Percentiles rank a stretch among this genome's conserved stretches.
Conservation (phyloP, 192 early-diverging fungal species). For the Umbelopsis vinacea region DNA sequence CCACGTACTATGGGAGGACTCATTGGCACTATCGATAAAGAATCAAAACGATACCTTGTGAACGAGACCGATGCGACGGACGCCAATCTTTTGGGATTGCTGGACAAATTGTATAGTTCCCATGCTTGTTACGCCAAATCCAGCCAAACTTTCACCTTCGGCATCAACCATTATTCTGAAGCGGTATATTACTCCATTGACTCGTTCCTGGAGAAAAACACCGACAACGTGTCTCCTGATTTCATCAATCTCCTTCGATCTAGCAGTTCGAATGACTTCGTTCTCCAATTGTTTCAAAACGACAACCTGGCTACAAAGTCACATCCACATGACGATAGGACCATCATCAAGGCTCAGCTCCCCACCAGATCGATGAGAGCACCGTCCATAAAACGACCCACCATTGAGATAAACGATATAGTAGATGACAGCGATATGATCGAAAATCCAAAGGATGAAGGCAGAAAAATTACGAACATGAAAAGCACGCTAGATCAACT, state of each 20-base stretch:
- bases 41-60: conserved; percentile 43
- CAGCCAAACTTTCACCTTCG: conserved; percentile 52
- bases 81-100: conserved; percentile 38
- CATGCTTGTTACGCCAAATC: conserved; percentile 26
- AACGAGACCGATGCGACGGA: conserved; percentile 51
- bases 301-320: conserved; percentile 68
- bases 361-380: conserved; percentile 73
- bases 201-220: conserved; percentile 67
- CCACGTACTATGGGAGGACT: conserved; percentile 36
- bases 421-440: conserved; percentile 9
- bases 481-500: conserved; percentile 41
- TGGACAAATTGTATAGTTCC: conserved; percentile 25
- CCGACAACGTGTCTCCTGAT: conserved; percentile 61
- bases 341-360: conserved; percentile 76
- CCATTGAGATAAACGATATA: conserved; percentile 50
- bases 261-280: conserved; percentile 62
- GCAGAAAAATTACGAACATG: background rate
- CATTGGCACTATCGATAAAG: conserved; percentile 47
- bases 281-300: conserved; percentile 69
- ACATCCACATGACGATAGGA: conserved; percentile 72
- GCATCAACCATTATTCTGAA: conserved; percentile 64
- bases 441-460: background rate
- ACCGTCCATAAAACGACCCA: conserved; percentile 63
- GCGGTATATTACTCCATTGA: conserved; percentile 68
- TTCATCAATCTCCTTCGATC: conserved; percentile 74